A percentile compares a stretch with the other conserved stretches of the same genome.
Conservation (phyloP, 2,329 filamentous ascomycete genomes). For the Fusarium odoratissimum region DNA sequence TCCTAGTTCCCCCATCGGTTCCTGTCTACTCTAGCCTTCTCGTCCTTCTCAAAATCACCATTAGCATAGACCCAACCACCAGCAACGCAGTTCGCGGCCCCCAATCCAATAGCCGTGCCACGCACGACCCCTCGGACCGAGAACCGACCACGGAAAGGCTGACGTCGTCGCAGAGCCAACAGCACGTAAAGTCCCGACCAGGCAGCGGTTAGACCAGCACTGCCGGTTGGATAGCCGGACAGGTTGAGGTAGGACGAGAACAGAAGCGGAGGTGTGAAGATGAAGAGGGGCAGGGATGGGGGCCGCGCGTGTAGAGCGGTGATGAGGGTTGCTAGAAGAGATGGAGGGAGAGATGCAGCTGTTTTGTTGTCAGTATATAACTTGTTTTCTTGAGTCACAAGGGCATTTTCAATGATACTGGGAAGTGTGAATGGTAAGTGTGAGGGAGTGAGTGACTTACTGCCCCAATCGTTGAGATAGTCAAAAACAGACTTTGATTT, state of each 20-base stretch:
- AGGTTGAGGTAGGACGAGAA: conserved; percentile 70
- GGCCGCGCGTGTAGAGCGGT: conserved; percentile 67
- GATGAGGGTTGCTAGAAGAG: conserved; percentile 67
- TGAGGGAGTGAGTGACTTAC: conserved; percentile 52
- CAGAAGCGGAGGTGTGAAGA: conserved; percentile 63
- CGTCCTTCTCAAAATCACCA: conserved; percentile 63
- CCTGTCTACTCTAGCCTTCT: conserved; percentile 58
- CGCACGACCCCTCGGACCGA: conserved; percentile 63
- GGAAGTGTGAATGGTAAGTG: neutral
- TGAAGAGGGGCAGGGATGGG: conserved; percentile 63
- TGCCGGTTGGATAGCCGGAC: conserved; percentile 67
- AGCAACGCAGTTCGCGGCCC: conserved; percentile 59
- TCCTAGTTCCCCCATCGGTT: conserved; percentile 60
- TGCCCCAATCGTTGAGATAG: conserved; percentile 60
- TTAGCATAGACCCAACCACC: conserved; percentile 64
- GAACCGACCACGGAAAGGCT: conserved; percentile 56
- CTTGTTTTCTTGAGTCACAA: conserved; percentile 2
- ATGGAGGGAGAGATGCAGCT: conserved; percentile 67
- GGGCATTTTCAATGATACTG: neutral
- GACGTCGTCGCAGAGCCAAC: conserved; percentile 62
- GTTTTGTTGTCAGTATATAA: conserved; percentile 15
- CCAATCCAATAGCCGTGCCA: conserved; percentile 62
- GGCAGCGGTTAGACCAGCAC: conserved; percentile 66
- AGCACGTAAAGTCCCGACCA: conserved; percentile 69
- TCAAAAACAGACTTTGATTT: conserved; percentile 49